Evolutionary conservation across 192 early-diverging fungal species (phyloP), one percentile per base, ranked within the genome.

Genomic region (Gigaspora rosea): DNA sequence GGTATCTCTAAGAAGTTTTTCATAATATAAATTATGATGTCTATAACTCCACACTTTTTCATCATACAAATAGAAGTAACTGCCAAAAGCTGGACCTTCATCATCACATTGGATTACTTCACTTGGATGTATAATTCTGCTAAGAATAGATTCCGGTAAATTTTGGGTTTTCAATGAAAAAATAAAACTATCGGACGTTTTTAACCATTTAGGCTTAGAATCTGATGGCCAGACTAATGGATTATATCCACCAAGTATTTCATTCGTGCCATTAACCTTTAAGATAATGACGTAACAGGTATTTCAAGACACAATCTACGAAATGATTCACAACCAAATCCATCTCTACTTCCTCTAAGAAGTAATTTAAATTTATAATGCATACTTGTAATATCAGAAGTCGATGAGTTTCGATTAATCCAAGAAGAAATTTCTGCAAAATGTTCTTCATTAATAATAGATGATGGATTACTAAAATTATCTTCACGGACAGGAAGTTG

Each of bases 211-310:
- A 51, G n/a, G n/a, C n/a, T n/a, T n/a, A n/a, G n/a, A n/a, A n/a
- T 11, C n/a, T 27, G n/a, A 13, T 50, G 18, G 1, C 68, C 68
- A 70, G 18, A 8, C 16, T 32, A 20, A 2, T 3, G 68, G 68
- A 51, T 70, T 70, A 52, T 70, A 70, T 70, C 68, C 68, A 12
- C 68, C 68, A 4, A 70, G n/a, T 8, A 70, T 70, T 70, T 70
- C 68, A 52, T 52, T 35, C 8, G 68, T 70, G 20, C 32, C 68
- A 8, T 50, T 70, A n/a, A 52, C 68, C 49, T 52, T 70, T 50
- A 32, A 20, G 5, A 70, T 52, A 22, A 51, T 11, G 2, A 70
- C 18, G 1, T 70, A 13, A 10, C 32, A 20, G n/a, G n/a, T 18
- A 32, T 70, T 9, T 22, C 27, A 70, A 1, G 22, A 52, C 68